Conservation (phyloP, 2,329 filamentous ascomycete species). For the Colletotrichum sp. region DNA sequence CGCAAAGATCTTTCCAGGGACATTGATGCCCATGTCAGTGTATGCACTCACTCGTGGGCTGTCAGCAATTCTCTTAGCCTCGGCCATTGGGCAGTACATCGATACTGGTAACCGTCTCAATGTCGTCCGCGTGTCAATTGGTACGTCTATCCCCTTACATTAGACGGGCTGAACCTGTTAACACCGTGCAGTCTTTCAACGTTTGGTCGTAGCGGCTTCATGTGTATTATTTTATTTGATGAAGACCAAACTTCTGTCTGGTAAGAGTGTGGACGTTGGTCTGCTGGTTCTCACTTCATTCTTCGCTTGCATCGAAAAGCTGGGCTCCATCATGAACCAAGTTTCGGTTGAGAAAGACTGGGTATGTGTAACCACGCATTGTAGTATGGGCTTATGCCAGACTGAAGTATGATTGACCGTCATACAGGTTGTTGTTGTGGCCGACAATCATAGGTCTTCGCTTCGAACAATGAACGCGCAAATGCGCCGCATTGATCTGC, state of each 20-base stretch:
- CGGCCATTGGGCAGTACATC: conserved; percentile 54
- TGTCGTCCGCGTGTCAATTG: conserved; percentile 40
- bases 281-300: background rate
- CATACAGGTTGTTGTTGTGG: conserved; percentile 45
- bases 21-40: conserved; percentile 59
- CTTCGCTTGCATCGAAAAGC: conserved; percentile 66
- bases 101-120: conserved; percentile 46
- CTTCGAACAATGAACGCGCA: conserved; percentile 54
- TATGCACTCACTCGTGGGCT: conserved; percentile 46
- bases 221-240: conserved; percentile 6
- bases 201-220: conserved; percentile 11
- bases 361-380: conserved; percentile 40
- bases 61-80: conserved; percentile 23
- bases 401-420: background rate
- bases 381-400: background rate
- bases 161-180: background rate
- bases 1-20: conserved; percentile 47
- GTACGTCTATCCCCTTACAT: background rate
- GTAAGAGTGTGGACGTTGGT: background rate
- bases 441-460: background rate
- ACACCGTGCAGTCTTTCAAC: conserved; percentile 25
- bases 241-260: background rate
- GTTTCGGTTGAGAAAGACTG: conserved; percentile 76
- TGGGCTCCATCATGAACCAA: conserved; percentile 67
- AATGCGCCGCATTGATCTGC: conserved; percentile 68